Evolutionary conservation across 2,329 filamentous ascomycete genomes (phyloP).

Genomic region (Pseudohalonectria lignicola): DNA sequence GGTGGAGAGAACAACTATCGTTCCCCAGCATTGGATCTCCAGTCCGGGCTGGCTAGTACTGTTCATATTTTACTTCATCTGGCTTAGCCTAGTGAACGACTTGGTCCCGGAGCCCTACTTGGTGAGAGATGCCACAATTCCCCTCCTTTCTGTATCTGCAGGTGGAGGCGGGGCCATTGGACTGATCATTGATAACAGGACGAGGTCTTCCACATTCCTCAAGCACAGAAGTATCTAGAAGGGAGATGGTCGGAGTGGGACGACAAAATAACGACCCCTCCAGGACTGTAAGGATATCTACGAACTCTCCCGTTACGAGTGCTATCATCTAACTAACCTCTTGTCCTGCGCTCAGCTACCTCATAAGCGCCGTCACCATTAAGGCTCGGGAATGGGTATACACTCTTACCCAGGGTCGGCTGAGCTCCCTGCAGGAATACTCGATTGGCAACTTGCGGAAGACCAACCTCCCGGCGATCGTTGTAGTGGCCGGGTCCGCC

Average conservation of each 20-base stretch:
- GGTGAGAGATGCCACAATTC: conserved; percentile 20
- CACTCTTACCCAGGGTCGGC: conserved; percentile 21
- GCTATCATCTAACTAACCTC: conserved; percentile 3
- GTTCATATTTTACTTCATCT: conserved; percentile 18
- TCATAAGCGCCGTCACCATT: background rate
- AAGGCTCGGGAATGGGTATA: conserved; percentile 10
- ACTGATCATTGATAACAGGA: too few species aligned
- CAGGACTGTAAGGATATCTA: conserved; percentile 54
- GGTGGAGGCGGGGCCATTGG: too few species aligned
- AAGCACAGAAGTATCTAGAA: conserved; percentile 78
- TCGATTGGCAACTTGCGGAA: conserved; percentile 29
- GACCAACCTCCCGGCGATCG: conserved; percentile 34
- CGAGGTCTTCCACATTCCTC: conserved; percentile 80
- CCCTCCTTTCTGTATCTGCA: background rate
- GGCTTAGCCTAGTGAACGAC: conserved; percentile 25
- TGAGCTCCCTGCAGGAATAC: conserved; percentile 6
- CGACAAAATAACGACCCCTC: conserved; percentile 93
- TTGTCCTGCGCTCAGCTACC: conserved; percentile 11
- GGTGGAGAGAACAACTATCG: too few species aligned
- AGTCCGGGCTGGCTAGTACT: conserved; percentile 6
- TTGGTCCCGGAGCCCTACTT: conserved; percentile 43
- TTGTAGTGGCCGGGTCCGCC: conserved; percentile 31
- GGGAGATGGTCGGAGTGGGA: conserved; percentile 75
- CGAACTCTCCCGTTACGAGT: too few species aligned
- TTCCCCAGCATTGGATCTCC: too few species aligned